phyloP scores from a whole-genome alignment of 495 filamentous ascomycete genomes.

The Aspergillus sparsus region DNA sequence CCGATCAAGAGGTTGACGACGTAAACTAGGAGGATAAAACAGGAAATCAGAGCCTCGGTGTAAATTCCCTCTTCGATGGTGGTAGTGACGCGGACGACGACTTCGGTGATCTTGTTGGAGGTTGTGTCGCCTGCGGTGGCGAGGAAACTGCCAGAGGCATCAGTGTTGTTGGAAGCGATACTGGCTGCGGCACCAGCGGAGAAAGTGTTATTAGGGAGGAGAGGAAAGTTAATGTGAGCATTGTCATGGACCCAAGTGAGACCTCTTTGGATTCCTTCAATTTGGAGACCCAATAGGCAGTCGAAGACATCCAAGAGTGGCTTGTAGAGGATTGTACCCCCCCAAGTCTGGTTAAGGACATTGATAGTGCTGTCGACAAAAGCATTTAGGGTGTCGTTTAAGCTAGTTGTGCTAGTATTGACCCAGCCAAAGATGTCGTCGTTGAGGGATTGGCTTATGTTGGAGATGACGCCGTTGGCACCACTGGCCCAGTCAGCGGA shows the following conservation, averaged over 20 bases:
- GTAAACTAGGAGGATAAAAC: slow-evolving; percentile 70
- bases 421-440: slow-evolving; percentile 86
- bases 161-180: slow-evolving; percentile 42
- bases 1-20: slow-evolving; percentile 74
- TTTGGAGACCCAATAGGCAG: slow-evolving; percentile 75
- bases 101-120: slow-evolving; percentile 76
- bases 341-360: slow-evolving; percentile 75
- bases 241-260: slow-evolving; percentile 88
- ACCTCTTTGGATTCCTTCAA: slow-evolving; percentile 74
- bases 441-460: slow-evolving; percentile 74
- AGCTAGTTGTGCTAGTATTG: slow-evolving; percentile 70
- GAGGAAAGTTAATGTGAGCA: slow-evolving; percentile 79
- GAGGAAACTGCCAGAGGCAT: slow-evolving; percentile 67
- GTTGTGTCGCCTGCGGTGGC: slow-evolving; percentile 66
- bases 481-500: slow-evolving; percentile 74
- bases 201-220: slow-evolving; percentile 78
- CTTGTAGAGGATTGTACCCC: slow-evolving; percentile 70
- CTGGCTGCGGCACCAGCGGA: slow-evolving; percentile 71
- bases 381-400: slow-evolving; percentile 83
- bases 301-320: slow-evolving; percentile 72
- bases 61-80: slow-evolving; percentile 64
- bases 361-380: slow-evolving; percentile 74
- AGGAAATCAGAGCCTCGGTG: slow-evolving; percentile 75
- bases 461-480: slow-evolving; percentile 71
- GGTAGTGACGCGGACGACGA: slow-evolving; percentile 64